These are phyloP conservation scores for Hevea brasiliensis DNA, from an alignment of 345 rosid genomes.

Conservation along the genomic window DNA sequence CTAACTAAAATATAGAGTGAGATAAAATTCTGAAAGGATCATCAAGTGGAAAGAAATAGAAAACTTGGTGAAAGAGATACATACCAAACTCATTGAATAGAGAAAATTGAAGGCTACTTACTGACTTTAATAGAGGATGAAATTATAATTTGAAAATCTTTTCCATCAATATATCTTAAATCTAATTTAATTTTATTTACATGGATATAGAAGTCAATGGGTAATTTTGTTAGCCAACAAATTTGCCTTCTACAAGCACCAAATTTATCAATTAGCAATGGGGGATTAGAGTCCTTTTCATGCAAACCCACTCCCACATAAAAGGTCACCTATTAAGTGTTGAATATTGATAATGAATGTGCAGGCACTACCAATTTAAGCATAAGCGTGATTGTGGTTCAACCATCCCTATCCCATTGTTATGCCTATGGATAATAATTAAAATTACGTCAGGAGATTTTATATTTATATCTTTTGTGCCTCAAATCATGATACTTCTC, in stretches of 20 bases:
- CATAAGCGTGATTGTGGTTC: neutral
- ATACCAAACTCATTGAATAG: neutral
- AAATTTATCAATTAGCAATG: neutral
- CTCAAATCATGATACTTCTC: neutral
- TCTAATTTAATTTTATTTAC: neutral
- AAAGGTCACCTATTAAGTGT: no score
- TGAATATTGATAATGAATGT: no score
- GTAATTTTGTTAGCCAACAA: neutral
- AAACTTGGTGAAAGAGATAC: conserved; percentile 12
- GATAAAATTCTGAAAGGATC: neutral
- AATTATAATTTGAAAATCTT: neutral
- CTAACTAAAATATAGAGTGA: no score
- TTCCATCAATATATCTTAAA: neutral
- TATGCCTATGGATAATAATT: no score
- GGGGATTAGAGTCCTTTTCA: neutral
- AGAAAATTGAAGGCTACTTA: neutral
- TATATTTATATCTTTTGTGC: neutral
- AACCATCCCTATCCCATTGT: neutral
- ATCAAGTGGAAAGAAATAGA: neutral
- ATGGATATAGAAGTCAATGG: neutral
- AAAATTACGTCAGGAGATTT: no score
- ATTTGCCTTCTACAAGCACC: neutral
- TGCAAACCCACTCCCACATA: neutral
- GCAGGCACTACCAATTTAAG: no score
- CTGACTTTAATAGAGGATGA: neutral